Percentiles rank a stretch among this genome's conserved stretches.
Conservation (phyloP, 1,139 yeast genomes). For the Barnettozyma hawaiiensis region DNA sequence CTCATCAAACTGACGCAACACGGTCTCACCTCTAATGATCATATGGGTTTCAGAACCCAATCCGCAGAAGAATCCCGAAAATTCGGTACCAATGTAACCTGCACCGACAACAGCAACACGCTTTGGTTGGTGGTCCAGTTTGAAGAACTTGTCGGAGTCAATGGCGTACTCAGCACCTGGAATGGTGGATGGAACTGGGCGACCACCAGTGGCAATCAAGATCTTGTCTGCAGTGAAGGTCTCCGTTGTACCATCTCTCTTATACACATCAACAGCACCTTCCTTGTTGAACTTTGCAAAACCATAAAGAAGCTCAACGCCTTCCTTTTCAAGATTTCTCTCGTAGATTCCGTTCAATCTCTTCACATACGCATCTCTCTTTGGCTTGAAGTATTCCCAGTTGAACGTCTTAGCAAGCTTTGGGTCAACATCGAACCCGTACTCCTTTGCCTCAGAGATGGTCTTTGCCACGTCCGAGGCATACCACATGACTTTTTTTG, state of each 20-base stretch:
- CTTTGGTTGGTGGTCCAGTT: slow-evolving; percentile 75
- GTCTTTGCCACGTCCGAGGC: slow-evolving; percentile 85
- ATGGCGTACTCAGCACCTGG: slow-evolving; percentile 83
- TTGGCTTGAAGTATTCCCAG: slow-evolving; percentile 74
- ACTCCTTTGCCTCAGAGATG: slow-evolving; percentile 67
- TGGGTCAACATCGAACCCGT: slow-evolving; percentile 64
- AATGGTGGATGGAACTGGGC: slow-evolving; percentile 65
- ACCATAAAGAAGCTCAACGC: slow-evolving; percentile 85
- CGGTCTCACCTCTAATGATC: slow-evolving; percentile 85
- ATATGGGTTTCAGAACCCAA: slow-evolving; percentile 85
- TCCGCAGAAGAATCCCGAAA: slow-evolving; percentile 88
- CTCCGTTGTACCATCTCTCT: slow-evolving; percentile 50
- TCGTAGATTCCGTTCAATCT: slow-evolving; percentile 92
- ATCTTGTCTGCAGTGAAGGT: slow-evolving; percentile 74
- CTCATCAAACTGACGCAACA: slow-evolving; percentile 81
- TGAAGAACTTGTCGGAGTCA: slow-evolving; percentile 89
- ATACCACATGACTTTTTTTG: slow-evolving; percentile 98
- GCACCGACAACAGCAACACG: slow-evolving; percentile 95
- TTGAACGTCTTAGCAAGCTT: slow-evolving; percentile 57
- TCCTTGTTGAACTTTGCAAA: slow-evolving; percentile 69
- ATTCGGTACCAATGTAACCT: slow-evolving; percentile 94
- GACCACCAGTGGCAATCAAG: slow-evolving; percentile 91
- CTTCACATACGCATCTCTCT: slow-evolving; percentile 85
- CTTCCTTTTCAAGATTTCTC: slow-evolving; percentile 78
- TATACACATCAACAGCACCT: slow-evolving; percentile 74